Percentiles rank a stretch among this genome's conserved stretches.
These are phyloP conservation scores for Dendryphion nanum DNA, from an alignment of 2,329 filamentous ascomycete genomes.

Conservation along the genomic window DNA sequence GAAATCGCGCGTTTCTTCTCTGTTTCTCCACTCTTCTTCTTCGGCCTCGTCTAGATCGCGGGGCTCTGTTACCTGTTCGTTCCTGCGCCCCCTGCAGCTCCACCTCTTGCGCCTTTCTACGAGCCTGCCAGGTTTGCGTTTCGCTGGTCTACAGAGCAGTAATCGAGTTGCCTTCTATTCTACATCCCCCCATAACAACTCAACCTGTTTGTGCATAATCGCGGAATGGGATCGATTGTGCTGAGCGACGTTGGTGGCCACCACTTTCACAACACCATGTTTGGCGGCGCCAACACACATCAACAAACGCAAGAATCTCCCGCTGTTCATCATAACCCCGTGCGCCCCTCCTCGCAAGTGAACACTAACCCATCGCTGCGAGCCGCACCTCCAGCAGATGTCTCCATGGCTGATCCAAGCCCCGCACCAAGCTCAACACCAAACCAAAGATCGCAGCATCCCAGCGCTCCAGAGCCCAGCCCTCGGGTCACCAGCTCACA, in stretches of 20 bases:
- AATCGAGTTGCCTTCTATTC: no score
- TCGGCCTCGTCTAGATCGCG: not conserved
- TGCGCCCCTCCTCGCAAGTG: conserved; percentile 31
- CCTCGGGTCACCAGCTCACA: conserved; percentile 15
- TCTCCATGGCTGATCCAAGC: conserved; percentile 40
- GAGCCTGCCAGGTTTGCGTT: no score
- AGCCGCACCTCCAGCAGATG: conserved; percentile 28
- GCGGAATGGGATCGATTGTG: conserved; percentile 62
- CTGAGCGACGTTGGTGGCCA: conserved; percentile 71
- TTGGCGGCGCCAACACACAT: conserved; percentile 49
- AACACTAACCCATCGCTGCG: conserved; percentile 23
- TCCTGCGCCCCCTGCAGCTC: conserved; percentile 14
- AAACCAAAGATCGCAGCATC: conserved; percentile 24
- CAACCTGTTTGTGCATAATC: conserved; percentile 18
- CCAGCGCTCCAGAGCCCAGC: conserved; percentile 16
- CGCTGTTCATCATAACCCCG: conserved; percentile 32
- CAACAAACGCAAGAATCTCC: conserved; percentile 38
- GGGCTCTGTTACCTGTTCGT: conserved; percentile 6
- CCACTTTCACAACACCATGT: conserved; percentile 71
- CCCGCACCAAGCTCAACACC: conserved; percentile 31
- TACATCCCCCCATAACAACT: no score
- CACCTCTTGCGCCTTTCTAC: conserved; percentile 11
- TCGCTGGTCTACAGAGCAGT: no score
- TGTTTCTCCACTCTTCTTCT: conserved; percentile 1
- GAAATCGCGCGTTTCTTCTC: conserved; percentile 11